Conservation (phyloP, 768 basidiomycete genomes). For the Trametes punicea region DNA sequence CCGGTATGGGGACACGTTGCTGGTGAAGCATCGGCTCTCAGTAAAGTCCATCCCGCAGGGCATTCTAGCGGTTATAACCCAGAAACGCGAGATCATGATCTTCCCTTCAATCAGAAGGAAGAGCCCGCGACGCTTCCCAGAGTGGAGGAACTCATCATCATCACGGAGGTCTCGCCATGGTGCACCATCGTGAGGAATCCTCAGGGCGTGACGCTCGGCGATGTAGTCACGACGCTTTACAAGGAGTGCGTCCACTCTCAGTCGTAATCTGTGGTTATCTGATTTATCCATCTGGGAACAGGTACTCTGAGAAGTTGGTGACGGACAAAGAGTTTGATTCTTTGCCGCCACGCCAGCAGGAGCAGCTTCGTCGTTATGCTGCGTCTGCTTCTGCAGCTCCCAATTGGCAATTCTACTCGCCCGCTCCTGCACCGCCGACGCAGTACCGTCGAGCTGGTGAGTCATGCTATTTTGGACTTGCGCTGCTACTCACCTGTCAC, state of each 20-base stretch:
- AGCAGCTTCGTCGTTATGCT: conserved; percentile 65
- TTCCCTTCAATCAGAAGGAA: conserved; percentile 43
- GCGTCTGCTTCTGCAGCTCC: conserved; percentile 29
- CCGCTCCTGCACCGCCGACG: conserved; percentile 41
- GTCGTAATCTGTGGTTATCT: neutral
- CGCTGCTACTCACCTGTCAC: neutral
- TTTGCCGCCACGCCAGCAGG: conserved; percentile 63
- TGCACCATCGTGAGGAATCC: conserved; percentile 72
- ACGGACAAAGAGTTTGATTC: conserved; percentile 63
- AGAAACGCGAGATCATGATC: conserved; percentile 55
- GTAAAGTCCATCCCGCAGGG: conserved; percentile 38
- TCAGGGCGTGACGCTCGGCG: conserved; percentile 69
- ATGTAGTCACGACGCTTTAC: conserved; percentile 70
- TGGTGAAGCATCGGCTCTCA: neutral
- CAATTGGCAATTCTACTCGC: conserved; percentile 45
- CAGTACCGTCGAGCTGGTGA: conserved; percentile 62
- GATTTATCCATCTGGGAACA: conserved; percentile 27
- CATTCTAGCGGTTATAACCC: conserved; percentile 60
- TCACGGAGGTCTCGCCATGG: conserved; percentile 64
- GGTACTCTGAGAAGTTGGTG: conserved; percentile 66
- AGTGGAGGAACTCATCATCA: conserved; percentile 34
- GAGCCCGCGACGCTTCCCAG: conserved; percentile 40
- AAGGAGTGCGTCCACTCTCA: conserved; percentile 56
- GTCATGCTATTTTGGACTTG: too few species aligned
- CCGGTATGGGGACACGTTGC: conserved; percentile 40